Base-by-base conservation (phyloP, 225 moss, liverwort and hornwort species). In the Takakia lepidozioides region DNA sequence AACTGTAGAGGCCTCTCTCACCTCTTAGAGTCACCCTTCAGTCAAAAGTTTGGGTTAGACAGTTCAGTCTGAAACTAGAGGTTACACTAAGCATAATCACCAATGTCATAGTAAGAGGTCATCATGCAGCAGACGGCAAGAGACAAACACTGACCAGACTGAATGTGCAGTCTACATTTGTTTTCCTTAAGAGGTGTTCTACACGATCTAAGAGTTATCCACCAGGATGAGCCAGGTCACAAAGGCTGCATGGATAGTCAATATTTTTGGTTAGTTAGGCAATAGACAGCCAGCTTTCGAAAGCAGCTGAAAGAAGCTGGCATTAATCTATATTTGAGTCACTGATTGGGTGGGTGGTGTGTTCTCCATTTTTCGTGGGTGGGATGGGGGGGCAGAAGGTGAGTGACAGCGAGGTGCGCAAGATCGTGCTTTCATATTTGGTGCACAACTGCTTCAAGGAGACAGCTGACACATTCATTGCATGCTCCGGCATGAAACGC, bases 401-500 rank as follows among this genome's bases (percentile, higher is more conserved):
- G 58, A 80, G 60, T 55, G 88, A 88, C 75, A 82, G 50, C 53
- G 92, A 85, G 48, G 88, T 92, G 24, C 64, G 77, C 48, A 92
- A 92, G 73, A 92, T 92, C 52, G 88, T 92, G 39, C 60, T 92
- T 58, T 92, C 92, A 20, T 92, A 92, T 51, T 70, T 92, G 51
- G 74, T 92, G 58, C 92, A 92, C 40, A 92, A 92, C 55, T 92
- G 92, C 67, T 92, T 85, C 69, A 92, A 88, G 68, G 92, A 92
- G 66, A 92, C 92, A 19, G 88, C 88, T 10, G 92, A 92, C 61
- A 67, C 88, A 16, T 92, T 92, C 55, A 78, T 92, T 57, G 52
- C 80, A n/a, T 87, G 85, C 78, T 82, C 92, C 15, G 85, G 64
- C 58, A 92, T 92, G 87, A 80, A 69, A 66, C 78, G 82, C 16